A percentile compares a stretch with the other conserved stretches of the same genome.
Evolutionary conservation across 352 stramenopile genomes (phyloP).

Genomic region (Lagenidium giganteum): DNA sequence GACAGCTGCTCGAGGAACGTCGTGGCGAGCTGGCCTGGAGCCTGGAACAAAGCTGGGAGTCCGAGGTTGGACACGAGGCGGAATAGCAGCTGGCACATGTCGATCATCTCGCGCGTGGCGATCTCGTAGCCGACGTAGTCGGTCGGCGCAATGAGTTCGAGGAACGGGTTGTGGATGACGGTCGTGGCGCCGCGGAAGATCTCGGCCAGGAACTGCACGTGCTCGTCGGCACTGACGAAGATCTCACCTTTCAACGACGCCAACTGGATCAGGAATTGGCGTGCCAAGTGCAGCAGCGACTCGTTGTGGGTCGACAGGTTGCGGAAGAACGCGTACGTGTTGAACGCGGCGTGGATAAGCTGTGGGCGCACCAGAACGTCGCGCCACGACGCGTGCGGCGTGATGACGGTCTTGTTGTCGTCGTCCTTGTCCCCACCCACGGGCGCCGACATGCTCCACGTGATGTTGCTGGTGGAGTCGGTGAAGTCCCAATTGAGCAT

Average conservation of each 20-base stretch:
- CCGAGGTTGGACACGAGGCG: slow-evolving; percentile 76
- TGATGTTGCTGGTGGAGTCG: slow-evolving; percentile 56
- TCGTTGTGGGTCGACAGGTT: slow-evolving; percentile 65
- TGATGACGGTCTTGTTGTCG: slow-evolving; percentile 35
- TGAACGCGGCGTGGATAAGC: slow-evolving; percentile 83
- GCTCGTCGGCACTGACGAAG: slow-evolving; percentile 56
- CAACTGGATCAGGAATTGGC: slow-evolving; percentile 78
- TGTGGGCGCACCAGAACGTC: slow-evolving; percentile 57
- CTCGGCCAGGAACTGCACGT: slow-evolving; percentile 63
- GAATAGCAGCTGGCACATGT: slow-evolving; percentile 78
- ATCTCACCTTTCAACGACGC: slow-evolving; percentile 67
- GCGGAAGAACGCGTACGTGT: slow-evolving; percentile 80
- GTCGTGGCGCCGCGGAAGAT: slow-evolving; percentile 61
- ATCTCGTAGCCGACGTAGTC: slow-evolving; percentile 65
- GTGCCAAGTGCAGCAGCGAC: slow-evolving; percentile 63
- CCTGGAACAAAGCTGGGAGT: slow-evolving; percentile 39
- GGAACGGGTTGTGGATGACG: slow-evolving; percentile 64
- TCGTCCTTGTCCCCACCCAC: slow-evolving; percentile 26
- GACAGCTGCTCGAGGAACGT: slow-evolving; percentile 66
- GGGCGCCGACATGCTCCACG: slow-evolving; percentile 47
- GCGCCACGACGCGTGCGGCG: slow-evolving; percentile 61
- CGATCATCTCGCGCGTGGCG: slow-evolving; percentile 75
- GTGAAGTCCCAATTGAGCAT: slow-evolving; percentile 77
- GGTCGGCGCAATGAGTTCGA: slow-evolving; percentile 60
- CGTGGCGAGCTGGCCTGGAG: slow-evolving; percentile 37